Evolutionary conservation across 1,139 yeast genomes (phyloP), one percentile per base, ranked within the genome.

Genomic region (Magnusiomyces fungicola): DNA sequence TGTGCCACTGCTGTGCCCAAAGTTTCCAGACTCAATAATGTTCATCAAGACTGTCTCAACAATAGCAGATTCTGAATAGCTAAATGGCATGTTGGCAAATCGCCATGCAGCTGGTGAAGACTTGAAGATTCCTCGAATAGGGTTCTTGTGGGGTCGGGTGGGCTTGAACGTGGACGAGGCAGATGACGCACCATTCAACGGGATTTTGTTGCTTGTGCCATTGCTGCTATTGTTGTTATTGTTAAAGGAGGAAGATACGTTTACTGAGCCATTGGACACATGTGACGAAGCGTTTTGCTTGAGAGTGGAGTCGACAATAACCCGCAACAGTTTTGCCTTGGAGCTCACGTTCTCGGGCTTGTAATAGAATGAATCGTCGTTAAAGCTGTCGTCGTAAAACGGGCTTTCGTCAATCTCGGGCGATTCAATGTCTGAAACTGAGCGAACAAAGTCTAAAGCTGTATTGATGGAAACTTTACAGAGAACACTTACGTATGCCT

Each of bases 41-140:
- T 52, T 54, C 25, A 47, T 21, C 29, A 60, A 47, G 21, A 53
- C 50, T 10, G 49, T 44, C 25, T 57, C 55, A n/a, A 60, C 46
- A 25, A 49, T 23, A 4, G 29, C 42, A 3, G 54, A 47, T 40
- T 60, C 64, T 4, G 45, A 24, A n/a, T 47, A 47, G 2, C 55
- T 52, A 2, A 60, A 45, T 1, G 62, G 60, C 34, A 57, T 43
- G 44, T 57, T 60, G 5, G 61, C 58, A 37, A 60, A 48, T 16
- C 63, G 50, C 58, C 58, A 58, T 18, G 49, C 42, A 7, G 43
- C 18, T 3, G 46, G 43, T 3, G 49, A 34, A n/a, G 41, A 18
- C 33, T 39, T 36, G n/a, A 46, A 42, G 23, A 42, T 32, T 36
- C 38, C 38, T 39, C 38, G 44, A 33, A 46, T 24, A 6, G 48